phyloP scores from a whole-genome alignment of 2,329 filamentous ascomycete genomes.

The Camptophora hylomeconis region DNA sequence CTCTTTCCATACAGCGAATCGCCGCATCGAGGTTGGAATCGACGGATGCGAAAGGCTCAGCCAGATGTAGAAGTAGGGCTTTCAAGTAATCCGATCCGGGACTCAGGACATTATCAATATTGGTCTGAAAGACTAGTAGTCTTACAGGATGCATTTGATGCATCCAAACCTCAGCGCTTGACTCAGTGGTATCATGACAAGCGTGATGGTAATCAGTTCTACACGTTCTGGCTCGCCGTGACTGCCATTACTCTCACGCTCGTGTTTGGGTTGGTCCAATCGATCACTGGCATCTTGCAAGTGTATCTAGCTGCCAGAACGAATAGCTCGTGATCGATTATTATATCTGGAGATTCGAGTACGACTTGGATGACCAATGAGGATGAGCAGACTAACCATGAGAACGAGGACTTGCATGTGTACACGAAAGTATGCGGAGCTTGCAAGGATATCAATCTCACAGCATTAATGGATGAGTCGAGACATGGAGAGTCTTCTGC shows the following conservation, averaged over 20 bases:
- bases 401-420: no score
- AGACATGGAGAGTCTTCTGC: no score
- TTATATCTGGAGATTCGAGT: no score
- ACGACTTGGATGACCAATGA: no score
- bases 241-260: conserved; percentile 18
- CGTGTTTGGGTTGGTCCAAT: conserved; percentile 21
- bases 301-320: conserved; percentile 8
- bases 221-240: conserved; percentile 24
- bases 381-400: no score
- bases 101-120: conserved; percentile 20
- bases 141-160: conserved; percentile 19
- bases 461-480: no score
- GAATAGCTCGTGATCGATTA: no score
- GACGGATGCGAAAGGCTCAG: not conserved
- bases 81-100: not conserved
- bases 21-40: not conserved
- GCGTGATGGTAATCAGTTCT: conserved; percentile 22
- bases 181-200: conserved; percentile 22
- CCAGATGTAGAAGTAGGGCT: conserved; percentile 1
- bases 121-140: conserved; percentile 20
- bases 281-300: conserved; percentile 20
- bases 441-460: no score
- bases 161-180: conserved; percentile 15
- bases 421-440: no score
- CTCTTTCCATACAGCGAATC: conserved; percentile 3